These are phyloP conservation scores for Microcera coccophila DNA, from an alignment of 2,329 filamentous ascomycete genomes.

Conservation along the genomic window DNA sequence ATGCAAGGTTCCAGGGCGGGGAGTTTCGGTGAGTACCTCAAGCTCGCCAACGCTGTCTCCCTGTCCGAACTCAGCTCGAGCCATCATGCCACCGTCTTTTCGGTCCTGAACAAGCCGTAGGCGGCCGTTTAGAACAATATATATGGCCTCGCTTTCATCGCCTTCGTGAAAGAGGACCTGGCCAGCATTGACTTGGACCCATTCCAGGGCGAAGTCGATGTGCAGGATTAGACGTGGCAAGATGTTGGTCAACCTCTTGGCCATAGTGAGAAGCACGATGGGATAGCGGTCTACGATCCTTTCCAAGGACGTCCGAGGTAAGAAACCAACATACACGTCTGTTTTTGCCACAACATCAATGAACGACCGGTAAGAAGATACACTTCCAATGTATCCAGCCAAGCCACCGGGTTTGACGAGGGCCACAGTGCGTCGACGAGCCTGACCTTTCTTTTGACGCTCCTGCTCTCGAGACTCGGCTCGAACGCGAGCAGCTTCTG, in stretches of 20 bases:
- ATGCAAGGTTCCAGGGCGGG: constrained; percentile 84
- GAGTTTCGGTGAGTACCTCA: constrained; percentile 92
- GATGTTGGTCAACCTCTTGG: constrained; percentile 85
- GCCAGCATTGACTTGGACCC: constrained; percentile 93
- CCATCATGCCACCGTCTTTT: constrained; percentile 75
- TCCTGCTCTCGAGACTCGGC: constrained; percentile 28
- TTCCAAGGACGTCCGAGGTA: constrained; percentile 81
- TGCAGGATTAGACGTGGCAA: constrained; percentile 87
- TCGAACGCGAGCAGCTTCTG: constrained; percentile 27
- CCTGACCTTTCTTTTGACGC: constrained; percentile 47
- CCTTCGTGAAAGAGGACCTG: constrained; percentile 91
- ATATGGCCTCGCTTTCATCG: constrained; percentile 97
- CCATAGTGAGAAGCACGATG: constrained; percentile 89
- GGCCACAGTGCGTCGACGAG: constrained; percentile 67
- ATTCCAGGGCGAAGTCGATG: constrained; percentile 97
- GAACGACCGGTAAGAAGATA: constrained; percentile 93
- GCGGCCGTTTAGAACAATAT: constrained; percentile 92
- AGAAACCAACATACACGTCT: constrained; percentile 94
- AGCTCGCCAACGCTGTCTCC: constrained; percentile 97
- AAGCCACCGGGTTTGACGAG: constrained; percentile 92
- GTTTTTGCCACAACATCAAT: constrained; percentile 97
- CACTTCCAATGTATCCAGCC: constrained; percentile 88
- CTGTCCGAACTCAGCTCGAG: constrained; percentile 89
- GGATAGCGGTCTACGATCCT: constrained; percentile 90
- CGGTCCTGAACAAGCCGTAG: constrained; percentile 79